These are phyloP conservation scores for Epichloe baconii DNA, from an alignment of 2,329 filamentous ascomycete genomes.

Conservation along the genomic window DNA sequence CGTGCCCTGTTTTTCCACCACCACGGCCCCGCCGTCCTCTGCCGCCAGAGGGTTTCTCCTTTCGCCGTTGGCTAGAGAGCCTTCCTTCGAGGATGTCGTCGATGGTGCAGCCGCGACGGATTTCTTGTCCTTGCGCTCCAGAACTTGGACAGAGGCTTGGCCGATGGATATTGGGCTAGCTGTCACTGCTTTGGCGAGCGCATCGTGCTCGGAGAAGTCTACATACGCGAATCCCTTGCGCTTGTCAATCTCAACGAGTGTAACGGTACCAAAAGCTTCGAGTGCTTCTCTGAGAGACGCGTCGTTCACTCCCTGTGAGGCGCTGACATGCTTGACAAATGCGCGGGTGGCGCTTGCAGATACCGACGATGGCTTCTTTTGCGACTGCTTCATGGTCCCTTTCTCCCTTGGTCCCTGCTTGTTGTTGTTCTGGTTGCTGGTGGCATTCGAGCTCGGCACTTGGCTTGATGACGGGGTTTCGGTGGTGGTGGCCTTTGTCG, in stretches of 20 bases:
- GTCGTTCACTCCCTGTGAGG: slow-evolving; percentile 86
- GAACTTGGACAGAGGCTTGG: slow-evolving; percentile 73
- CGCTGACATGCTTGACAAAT: slow-evolving; percentile 73
- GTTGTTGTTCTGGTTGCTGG: slow-evolving; percentile 6
- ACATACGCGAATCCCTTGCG: slow-evolving; percentile 92
- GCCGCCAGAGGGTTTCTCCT: slow-evolving; percentile 16
- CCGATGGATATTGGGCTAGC: slow-evolving; percentile 73
- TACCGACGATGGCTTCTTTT: slow-evolving; percentile 21
- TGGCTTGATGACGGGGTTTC: slow-evolving; percentile 2
- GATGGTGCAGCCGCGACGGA: slow-evolving; percentile 12
- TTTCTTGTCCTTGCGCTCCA: slow-evolving; percentile 62
- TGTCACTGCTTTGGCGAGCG: slow-evolving; percentile 64
- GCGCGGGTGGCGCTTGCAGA: slow-evolving; percentile 45
- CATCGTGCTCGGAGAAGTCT: slow-evolving; percentile 64
- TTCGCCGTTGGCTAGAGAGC: neutral
- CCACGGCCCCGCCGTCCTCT: slow-evolving; percentile 21
- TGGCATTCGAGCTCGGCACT: slow-evolving; percentile 1
- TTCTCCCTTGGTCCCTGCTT: slow-evolving; percentile 8
- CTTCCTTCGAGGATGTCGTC: slow-evolving; percentile 7
- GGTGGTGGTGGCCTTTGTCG: slow-evolving; percentile 11
- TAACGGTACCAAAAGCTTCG: slow-evolving; percentile 58
- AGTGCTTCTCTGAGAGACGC: slow-evolving; percentile 63
- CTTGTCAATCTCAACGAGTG: slow-evolving; percentile 81
- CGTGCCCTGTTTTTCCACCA: slow-evolving; percentile 10
- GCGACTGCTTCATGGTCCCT: slow-evolving; percentile 13